Base-by-base conservation (phyloP, 2,329 filamentous ascomycete genomes). In the Ascochyta lentis region DNA sequence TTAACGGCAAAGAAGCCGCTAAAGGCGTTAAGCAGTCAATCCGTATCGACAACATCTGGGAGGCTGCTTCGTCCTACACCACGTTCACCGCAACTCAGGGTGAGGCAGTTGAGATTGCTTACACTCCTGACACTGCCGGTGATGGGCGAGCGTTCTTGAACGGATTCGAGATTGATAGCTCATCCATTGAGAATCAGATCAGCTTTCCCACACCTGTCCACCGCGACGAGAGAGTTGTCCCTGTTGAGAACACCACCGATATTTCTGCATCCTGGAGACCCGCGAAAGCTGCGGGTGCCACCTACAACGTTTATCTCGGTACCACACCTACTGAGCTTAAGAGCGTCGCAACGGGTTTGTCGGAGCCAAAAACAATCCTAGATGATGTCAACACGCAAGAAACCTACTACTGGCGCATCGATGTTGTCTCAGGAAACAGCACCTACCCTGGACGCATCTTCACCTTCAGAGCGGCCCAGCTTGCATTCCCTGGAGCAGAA, bases 401-500 rank as follows among this genome's bases (percentile, higher is more conserved):
- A 34, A 70, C 63, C 0, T 73, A 68, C 43, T 74, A 72, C 48
- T 73, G 71, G 71, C 65, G 70, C 6, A 66, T 74, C 1, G 71
- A 74, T 31, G 67, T 68, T 3, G 53, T 70, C 9, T 56, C 62
- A 10, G 59, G 51, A 33, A 27, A 49, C 23, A 24, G 39, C 40
- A 64, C 48, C 6, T 51, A 67, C 31, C 57, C 61, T 9, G 72
- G 72, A 4, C 68, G 69, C 2, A 49, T 66, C 3, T 73, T 67
- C 39, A 70, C 60, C 34, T 73, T 75, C 52, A 66, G 72, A 29
- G 50, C 61, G 3, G 70, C 69, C 3, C 73, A 75, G 39, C 64
- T 76, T 7, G 74, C 75, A 0, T 77, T 77, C 22, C 74, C 74
- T 2, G 75, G 72, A 4, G 75, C 75, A n/a, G 73, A 77, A 42